Evolutionary conservation across 805 yeast species (phyloP).

Genomic region (Wickerhamiella vanderwaltii): DNA sequence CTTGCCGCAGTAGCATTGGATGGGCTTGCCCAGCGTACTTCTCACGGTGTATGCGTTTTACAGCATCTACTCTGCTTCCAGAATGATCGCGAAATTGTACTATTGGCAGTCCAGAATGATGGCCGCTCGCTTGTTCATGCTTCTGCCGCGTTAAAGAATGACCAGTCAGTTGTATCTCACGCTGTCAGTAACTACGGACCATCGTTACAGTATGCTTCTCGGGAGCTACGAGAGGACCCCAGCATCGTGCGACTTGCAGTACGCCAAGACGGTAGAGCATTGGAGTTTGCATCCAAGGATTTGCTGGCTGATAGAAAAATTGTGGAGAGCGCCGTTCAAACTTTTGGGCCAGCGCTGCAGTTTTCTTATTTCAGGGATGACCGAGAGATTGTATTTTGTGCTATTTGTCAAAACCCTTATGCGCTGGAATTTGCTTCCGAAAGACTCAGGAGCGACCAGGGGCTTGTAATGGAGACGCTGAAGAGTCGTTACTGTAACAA

Average conservation of each 20-base stretch:
- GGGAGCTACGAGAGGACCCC: too few species aligned
- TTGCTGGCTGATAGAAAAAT: background rate
- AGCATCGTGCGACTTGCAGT: too few species aligned
- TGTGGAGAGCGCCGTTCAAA: background rate
- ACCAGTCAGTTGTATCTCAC: background rate
- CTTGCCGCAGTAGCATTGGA: too few species aligned
- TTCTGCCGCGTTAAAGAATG: background rate
- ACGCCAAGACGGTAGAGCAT: too few species aligned
- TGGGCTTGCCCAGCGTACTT: too few species aligned
- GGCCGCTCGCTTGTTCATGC: background rate
- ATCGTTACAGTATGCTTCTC: too few species aligned
- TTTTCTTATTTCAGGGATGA: background rate
- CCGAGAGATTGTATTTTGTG: background rate
- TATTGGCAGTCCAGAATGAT: background rate
- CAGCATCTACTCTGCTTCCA: too few species aligned
- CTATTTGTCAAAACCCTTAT: background rate
- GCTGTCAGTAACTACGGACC: background rate
- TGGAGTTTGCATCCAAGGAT: too few species aligned
- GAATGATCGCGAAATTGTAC: background rate
- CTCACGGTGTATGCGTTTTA: too few species aligned
- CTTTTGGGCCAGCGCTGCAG: background rate
- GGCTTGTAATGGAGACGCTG: slow-evolving; percentile 2
- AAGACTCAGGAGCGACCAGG: slow-evolving; percentile 4
- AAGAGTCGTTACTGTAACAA: too few species aligned
- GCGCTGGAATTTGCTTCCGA: background rate